Base-by-base conservation (phyloP, 176 grass and related monocot genomes). In the Eragrostis curvula region DNA sequence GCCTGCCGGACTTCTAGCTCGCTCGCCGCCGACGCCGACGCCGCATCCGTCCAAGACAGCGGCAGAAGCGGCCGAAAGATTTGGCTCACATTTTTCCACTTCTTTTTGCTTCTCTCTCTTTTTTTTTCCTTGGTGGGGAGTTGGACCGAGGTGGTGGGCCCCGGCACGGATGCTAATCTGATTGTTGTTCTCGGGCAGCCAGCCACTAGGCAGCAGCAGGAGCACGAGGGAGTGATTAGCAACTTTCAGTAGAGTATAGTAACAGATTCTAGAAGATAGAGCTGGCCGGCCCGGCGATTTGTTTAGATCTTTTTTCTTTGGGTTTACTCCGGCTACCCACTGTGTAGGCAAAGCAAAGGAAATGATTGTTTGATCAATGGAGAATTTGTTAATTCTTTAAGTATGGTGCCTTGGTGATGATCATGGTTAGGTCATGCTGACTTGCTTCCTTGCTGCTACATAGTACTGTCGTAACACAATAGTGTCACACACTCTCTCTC, bases 351-450 rank as follows among this genome's bases (percentile, higher is more conserved):
- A 77, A 29, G 20, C 68, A 50, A 79, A 27, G 27, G 36, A 61
- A 60, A 59, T 61, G 60, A 80, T 85, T 73, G 58, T 50, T 65
- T 82, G 73, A 66, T 93, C 51, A 87, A 87, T 82, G 71, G 52
- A 80, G 77, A 36, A 84, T 70, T 83, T 73, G 64, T 86, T 86
- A 51, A 82, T 88, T 86, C 85, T 88, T 76, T 93, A 20, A 48
- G 2, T 43, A n/a, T 52, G 24, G 3, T 79, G 75, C 4, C n/a
- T n/a, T n/a, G n/a, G n/a, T 20, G 70, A n/a, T 32, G 43, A 12
- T 61, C 16, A 63, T 86, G 36, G 73, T 87, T 73, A 13, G 74
- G 40, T 70, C 86, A 68, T 77, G 80, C 73, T 78, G 50, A 16
- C 73, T 12, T 47, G 30, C 48, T 77, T 63, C 11, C 73, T 12